Evolutionary conservation across 2,329 filamentous ascomycete genomes (phyloP), one percentile per base, ranked within the genome.

Genomic region (Pseudonectria foliicola): DNA sequence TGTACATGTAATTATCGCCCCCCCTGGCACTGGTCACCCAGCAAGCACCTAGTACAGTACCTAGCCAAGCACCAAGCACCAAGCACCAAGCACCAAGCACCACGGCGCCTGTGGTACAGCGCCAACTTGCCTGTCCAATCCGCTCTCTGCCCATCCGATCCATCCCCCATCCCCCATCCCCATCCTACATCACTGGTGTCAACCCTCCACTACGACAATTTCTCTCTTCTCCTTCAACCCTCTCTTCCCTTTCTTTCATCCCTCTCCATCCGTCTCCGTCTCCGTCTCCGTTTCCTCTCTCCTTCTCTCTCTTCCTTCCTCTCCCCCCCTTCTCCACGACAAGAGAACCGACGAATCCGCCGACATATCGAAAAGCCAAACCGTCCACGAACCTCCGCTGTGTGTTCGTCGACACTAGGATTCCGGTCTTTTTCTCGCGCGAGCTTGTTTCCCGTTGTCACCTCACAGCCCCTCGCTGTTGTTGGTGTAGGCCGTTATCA

Each of bases 311-410:
- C 31, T 30, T 38, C 40, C 39, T 31, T 33, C 43, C 40, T 41
- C 37, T 35, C 21, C 31, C 42, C 40, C 33, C 29, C 42, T 39
- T 35, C 45, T 48, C 49, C 51, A 54, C 56, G 54, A 55, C 42
- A 48, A 47, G 50, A 30, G 10, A 47, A 43, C 55, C 54, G 59
- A 62, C 54, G 59, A 62, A 61, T 60, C 59, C 57, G 50, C 53
- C 57, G 43, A 60, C 43, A 43, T 43, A 40, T 45, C 48, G 56
- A 59, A 55, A 60, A 60, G 27, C 33, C 35, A 31, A 35, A 50
- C n/a, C n/a, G 52, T 61, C 57, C 6, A 49, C 55, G 56, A 53
- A 52, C 51, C 48, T 45, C 43, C 35, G 36, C 40, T 42, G 42
- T 42, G 34, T 32, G 44, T 55, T 54, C 53, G 52, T 56, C 41